These are phyloP conservation scores for Aspergillus udagawae DNA, from an alignment of 2,329 filamentous ascomycete genomes.

Conservation along the genomic window DNA sequence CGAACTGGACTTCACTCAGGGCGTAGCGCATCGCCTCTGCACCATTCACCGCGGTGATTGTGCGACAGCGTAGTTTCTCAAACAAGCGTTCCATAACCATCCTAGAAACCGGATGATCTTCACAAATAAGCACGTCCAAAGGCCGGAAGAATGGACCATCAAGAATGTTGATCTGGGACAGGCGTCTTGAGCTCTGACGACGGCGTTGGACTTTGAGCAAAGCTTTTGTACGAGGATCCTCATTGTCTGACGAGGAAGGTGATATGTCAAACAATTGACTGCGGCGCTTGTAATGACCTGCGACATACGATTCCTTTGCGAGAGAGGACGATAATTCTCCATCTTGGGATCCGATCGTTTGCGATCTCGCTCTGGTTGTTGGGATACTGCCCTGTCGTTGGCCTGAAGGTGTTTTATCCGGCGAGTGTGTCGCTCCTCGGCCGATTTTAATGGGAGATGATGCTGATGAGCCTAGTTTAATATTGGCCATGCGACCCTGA, in stretches of 20 bases:
- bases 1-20: slow-evolving; percentile 96
- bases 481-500: slow-evolving; percentile 56
- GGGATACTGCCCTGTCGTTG: slow-evolving; percentile 62
- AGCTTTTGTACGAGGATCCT: slow-evolving; percentile 86
- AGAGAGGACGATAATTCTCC: slow-evolving; percentile 66
- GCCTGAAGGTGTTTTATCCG: slow-evolving; percentile 59
- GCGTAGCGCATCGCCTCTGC: slow-evolving; percentile 90
- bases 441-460: slow-evolving; percentile 52
- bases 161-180: slow-evolving; percentile 84
- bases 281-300: slow-evolving; percentile 76
- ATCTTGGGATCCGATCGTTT: slow-evolving; percentile 92
- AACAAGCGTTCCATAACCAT: slow-evolving; percentile 99
- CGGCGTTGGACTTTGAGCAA: slow-evolving; percentile 87
- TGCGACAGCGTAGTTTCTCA: slow-evolving; percentile 91
- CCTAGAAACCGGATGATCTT: slow-evolving; percentile 93
- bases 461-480: slow-evolving; percentile 49
- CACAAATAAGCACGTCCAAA: slow-evolving; percentile 90
- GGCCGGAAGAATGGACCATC: slow-evolving; percentile 85
- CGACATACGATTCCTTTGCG: slow-evolving; percentile 59
- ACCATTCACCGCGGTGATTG: slow-evolving; percentile 85
- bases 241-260: slow-evolving; percentile 94
- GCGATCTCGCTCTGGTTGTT: slow-evolving; percentile 72
- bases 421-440: slow-evolving; percentile 42
- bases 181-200: slow-evolving; percentile 88
- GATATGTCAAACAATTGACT: slow-evolving; percentile 97